A percentile compares a stretch with the other conserved stretches of the same genome.
Evolutionary conservation across 163 green algal species (phyloP).

Genomic region (Coccomyxa subellipsoidea): DNA sequence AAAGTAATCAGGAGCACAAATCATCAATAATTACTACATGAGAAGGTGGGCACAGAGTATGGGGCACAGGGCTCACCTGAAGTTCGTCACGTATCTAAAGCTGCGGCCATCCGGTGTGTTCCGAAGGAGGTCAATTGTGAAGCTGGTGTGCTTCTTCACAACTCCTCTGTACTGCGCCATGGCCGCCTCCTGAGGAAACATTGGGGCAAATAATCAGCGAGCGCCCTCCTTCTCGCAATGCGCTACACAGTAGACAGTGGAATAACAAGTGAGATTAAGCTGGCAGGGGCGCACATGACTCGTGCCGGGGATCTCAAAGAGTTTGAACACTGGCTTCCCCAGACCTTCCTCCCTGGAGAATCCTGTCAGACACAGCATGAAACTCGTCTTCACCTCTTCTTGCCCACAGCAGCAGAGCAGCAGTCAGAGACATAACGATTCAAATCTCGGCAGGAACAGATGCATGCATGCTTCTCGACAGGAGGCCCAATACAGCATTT

Average conservation of each 20-base stretch:
- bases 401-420: no score
- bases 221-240: no score
- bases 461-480: no score
- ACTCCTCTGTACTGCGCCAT: conserved; percentile 4
- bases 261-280: no score
- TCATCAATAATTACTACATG: not conserved
- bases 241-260: no score
- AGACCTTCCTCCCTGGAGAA: conserved; percentile 13
- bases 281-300: not conserved
- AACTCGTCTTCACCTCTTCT: no score
- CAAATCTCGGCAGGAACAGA: no score
- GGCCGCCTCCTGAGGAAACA: not conserved
- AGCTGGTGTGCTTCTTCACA: conserved; percentile 15
- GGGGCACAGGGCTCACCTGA: not conserved
- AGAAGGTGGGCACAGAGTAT: not conserved
- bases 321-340: not conserved
- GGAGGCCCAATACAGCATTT: no score
- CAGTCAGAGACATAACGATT: no score
- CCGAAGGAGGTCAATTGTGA: conserved; percentile 24
- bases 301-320: not conserved
- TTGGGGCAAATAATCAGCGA: no score
- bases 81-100: not conserved
- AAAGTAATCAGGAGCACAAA: not conserved
- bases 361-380: not conserved
- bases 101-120: not conserved